Evolutionary conservation across 1,284 basidiomycete genomes (phyloP), one percentile per base, ranked within the genome.

Genomic region (Leccinum pachyderme): DNA sequence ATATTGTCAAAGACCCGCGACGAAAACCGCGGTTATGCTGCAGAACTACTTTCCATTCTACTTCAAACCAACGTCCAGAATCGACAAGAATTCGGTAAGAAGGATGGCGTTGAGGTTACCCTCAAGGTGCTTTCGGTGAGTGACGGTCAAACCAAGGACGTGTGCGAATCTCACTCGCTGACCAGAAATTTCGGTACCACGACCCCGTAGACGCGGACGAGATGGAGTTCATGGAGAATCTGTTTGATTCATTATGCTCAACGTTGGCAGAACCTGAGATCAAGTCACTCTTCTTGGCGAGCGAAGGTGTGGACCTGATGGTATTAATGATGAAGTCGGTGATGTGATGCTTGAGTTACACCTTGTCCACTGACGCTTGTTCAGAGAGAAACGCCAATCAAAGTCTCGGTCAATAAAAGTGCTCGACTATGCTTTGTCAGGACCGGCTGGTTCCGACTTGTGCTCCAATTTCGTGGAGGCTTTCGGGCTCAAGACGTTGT

Each of bases 291-390:
- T 98, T 98, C 74, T 73, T 95, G 8, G 81, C 87, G n/a, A 88
- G 86, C 9, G 97, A 99, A 71, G 97, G 97, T 1, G 85, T 95
- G 11, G 97, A 99, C 65, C 80, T 99, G 25, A 98, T 99, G 95
- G 82, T 97, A 22, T 77, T 98, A 57, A 89, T 98, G 78, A 91
- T 98, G 86, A 95, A 90, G 91, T 95, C 62, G 47, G 85, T 73
- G 28, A 27, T 62, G 51, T 49, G 43, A 43, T 53, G 2, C 31
- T 37, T 24, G 43, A 4, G 24, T 11, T 4, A 28, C 49, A 3
- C 47, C 51, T n/a, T 27, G n/a, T 35, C 56, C n/a, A 37, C 55
- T 62, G 35, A 56, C 51, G 59, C 43, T 61, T 54, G 27, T 52
- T 51, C 48, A 95, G 93, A 71, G 90, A 92, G 61, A 97, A 94